These are phyloP conservation scores for Naumovozyma castellii DNA, from an alignment of 805 yeast genomes.

Conservation along the genomic window DNA sequence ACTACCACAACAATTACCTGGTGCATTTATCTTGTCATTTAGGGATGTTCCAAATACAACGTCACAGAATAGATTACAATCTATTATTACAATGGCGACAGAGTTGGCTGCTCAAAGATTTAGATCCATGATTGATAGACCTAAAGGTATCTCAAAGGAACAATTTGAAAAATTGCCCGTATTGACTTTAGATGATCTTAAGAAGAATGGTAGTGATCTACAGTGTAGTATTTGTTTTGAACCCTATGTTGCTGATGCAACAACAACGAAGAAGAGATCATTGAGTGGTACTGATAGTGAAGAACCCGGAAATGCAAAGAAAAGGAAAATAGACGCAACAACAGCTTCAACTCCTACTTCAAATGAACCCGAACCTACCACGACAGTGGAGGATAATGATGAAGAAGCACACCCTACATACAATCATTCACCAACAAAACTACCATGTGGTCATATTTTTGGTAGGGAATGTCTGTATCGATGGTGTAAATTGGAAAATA, in stretches of 20 bases:
- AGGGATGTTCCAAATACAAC: slow-evolving; percentile 56
- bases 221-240: slow-evolving; percentile 63
- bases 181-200: slow-evolving; percentile 26
- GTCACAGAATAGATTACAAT: slow-evolving; percentile 51
- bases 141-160: slow-evolving; percentile 44
- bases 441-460: slow-evolving; percentile 84
- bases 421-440: slow-evolving; percentile 54
- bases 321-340: slow-evolving; percentile 9
- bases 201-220: slow-evolving; percentile 13
- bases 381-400: slow-evolving; percentile 4
- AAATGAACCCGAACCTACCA: background rate
- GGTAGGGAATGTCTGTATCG: slow-evolving; percentile 77
- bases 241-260: slow-evolving; percentile 29
- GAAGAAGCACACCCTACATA: slow-evolving; percentile 21
- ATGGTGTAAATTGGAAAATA: slow-evolving; percentile 67
- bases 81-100: slow-evolving; percentile 56
- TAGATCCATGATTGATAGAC: slow-evolving; percentile 38
- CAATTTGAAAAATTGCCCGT: slow-evolving; percentile 44
- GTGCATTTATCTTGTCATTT: slow-evolving; percentile 52
- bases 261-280: slow-evolving; percentile 1
- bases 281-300: too few species aligned
- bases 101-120: slow-evolving; percentile 60
- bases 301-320: slow-evolving; percentile 16
- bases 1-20: slow-evolving; percentile 22
- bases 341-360: slow-evolving; percentile 2